These are phyloP conservation scores for Populus trichocarpa DNA, from an alignment of 441 rosid genomes.

Conservation along the genomic window DNA sequence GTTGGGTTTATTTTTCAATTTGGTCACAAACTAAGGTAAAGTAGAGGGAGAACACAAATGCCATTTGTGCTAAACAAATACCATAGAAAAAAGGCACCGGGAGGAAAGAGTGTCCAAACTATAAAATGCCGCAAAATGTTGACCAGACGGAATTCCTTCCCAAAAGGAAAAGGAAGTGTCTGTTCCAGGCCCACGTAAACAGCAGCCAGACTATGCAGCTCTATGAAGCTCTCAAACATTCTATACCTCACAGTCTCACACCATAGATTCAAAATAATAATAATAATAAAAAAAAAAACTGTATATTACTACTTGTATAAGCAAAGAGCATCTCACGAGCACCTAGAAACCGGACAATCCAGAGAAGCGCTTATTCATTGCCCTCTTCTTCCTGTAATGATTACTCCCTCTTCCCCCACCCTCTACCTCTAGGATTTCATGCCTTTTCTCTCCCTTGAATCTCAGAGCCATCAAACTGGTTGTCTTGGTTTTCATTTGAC, in stretches of 20 bases:
- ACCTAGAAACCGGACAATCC: slow-evolving; percentile 59
- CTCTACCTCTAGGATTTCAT: slow-evolving; percentile 50
- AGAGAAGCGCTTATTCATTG: slow-evolving; percentile 69
- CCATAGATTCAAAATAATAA: not conserved
- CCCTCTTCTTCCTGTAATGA: slow-evolving; percentile 63
- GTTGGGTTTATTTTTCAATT: too few relatives aligned
- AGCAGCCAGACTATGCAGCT: not conserved
- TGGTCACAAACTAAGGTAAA: too few relatives aligned
- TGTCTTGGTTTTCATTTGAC: slow-evolving; percentile 26
- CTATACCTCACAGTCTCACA: too few relatives aligned
- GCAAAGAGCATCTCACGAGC: too few relatives aligned
- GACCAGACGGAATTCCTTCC: too few relatives aligned
- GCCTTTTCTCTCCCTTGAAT: slow-evolving; percentile 33
- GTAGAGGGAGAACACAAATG: too few relatives aligned
- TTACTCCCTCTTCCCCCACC: slow-evolving; percentile 40
- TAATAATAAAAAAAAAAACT: too few relatives aligned
- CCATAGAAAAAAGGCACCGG: too few relatives aligned
- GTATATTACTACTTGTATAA: not conserved
- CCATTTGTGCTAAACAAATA: too few relatives aligned
- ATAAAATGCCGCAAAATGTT: too few relatives aligned
- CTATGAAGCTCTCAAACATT: not conserved
- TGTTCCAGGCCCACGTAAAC: not conserved
- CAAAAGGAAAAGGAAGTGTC: too few relatives aligned
- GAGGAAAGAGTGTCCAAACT: too few relatives aligned
- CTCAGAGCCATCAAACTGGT: slow-evolving; percentile 31